Evolutionary conservation across 306 rosid species (phyloP).

Genomic region (Acacia melanoxylon): DNA sequence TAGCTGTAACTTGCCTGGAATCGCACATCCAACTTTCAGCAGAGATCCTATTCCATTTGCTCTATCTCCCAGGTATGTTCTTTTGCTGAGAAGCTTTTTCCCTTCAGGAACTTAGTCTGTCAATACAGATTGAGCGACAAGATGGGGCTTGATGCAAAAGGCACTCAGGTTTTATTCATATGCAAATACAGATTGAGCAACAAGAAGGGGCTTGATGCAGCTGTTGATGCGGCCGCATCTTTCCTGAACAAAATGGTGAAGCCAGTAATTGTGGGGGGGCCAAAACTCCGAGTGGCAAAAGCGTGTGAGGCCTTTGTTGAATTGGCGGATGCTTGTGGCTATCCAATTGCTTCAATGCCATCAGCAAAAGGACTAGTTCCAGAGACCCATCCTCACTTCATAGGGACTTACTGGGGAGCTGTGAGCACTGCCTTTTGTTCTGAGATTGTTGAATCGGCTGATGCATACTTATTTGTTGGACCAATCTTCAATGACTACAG

Average conservation of each 20-base stretch:
- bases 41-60: constrained; percentile 50
- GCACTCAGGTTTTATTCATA: not conserved
- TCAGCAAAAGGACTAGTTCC: constrained; percentile 51
- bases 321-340: constrained; percentile 49
- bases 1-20: constrained; percentile 47
- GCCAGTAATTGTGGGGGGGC: constrained; percentile 52
- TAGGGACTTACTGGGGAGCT: constrained; percentile 52
- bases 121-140: constrained; percentile 42
- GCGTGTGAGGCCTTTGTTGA: constrained; percentile 43
- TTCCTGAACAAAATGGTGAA: constrained; percentile 53
- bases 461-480: constrained; percentile 50
- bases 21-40: constrained; percentile 44
- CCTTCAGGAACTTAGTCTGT: not conserved
- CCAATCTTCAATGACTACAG: constrained; percentile 54
- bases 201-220: constrained; percentile 45
- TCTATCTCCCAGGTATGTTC: constrained; percentile 40
- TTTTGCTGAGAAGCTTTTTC: not conserved
- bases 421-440: constrained; percentile 46
- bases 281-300: constrained; percentile 46
- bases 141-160: constrained; percentile 34
- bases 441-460: constrained; percentile 55
- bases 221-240: constrained; percentile 43
- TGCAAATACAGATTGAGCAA: constrained; percentile 40
- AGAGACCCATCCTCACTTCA: constrained; percentile 50
- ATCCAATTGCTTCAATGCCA: constrained; percentile 44